Percentiles rank a stretch among this genome's conserved stretches.
These are phyloP conservation scores for Pythium phragmiticola DNA, from an alignment of 352 stramenopile genomes.

Conservation along the genomic window DNA sequence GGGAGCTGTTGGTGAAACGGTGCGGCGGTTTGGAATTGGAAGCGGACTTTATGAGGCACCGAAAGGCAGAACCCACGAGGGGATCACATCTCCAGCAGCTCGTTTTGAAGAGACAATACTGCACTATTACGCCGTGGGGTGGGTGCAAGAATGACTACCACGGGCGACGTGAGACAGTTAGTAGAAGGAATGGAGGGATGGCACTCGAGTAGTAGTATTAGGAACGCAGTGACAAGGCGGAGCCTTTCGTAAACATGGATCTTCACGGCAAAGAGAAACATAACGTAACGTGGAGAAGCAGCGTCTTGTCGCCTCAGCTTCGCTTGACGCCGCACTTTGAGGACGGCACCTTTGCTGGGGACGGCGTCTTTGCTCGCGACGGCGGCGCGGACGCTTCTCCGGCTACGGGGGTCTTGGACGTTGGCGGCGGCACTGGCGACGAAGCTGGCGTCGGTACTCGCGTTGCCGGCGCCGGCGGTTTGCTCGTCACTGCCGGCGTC, in stretches of 20 bases:
- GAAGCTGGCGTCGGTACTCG: not conserved
- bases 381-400: not conserved
- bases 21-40: not conserved
- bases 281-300: too few relatives aligned
- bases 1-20: not conserved
- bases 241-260: too few relatives aligned
- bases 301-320: not conserved
- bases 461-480: not conserved
- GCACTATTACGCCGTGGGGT: too few relatives aligned
- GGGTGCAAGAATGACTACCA: too few relatives aligned
- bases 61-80: not conserved
- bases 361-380: not conserved
- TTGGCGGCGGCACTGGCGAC: not conserved
- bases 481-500: not conserved
- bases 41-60: not conserved
- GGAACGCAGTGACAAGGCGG: too few relatives aligned
- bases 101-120: too few relatives aligned
- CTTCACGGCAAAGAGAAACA: too few relatives aligned
- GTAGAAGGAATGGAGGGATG: too few relatives aligned
- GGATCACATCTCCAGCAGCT: too few relatives aligned
- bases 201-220: too few relatives aligned
- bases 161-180: too few relatives aligned
- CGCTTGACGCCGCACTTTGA: constrained; percentile 13
- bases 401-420: not conserved
- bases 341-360: not conserved